Conservation (phyloP, 2,329 filamentous ascomycete genomes). For the Penicillium sp. region DNA sequence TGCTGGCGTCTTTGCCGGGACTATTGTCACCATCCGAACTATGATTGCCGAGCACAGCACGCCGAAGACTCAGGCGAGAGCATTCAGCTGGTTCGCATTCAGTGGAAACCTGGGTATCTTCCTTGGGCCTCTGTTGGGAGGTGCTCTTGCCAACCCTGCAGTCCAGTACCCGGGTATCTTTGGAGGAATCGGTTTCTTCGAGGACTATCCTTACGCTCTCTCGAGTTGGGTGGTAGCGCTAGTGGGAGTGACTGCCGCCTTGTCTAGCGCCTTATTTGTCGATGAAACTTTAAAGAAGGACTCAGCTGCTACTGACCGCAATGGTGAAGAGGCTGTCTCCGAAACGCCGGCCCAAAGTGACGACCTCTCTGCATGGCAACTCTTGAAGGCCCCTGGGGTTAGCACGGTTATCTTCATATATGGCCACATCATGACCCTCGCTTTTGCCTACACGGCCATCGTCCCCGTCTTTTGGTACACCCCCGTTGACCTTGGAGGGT, state of each 20-base stretch:
- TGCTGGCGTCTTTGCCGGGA: conserved; percentile 72
- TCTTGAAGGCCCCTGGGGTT: conserved; percentile 66
- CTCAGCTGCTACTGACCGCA: not conserved
- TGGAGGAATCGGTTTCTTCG: conserved; percentile 57
- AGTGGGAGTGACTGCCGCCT: conserved; percentile 52
- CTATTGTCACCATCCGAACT: conserved; percentile 70
- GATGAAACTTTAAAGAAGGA: conserved; percentile 56
- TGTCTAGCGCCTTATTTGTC: conserved; percentile 56
- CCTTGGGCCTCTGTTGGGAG: conserved; percentile 66
- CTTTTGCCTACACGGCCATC: conserved; percentile 57
- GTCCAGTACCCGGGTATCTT: conserved; percentile 63
- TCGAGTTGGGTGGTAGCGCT: conserved; percentile 59
- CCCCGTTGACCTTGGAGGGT: conserved; percentile 61
- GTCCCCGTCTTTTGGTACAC: conserved; percentile 44
- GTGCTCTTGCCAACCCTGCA: conserved; percentile 67
- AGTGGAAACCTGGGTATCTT: conserved; percentile 72
- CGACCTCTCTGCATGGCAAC: conserved; percentile 32
- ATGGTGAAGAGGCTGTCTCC: not conserved
- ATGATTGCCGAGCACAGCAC: conserved; percentile 76
- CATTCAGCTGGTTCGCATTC: conserved; percentile 78
- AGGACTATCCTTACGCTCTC: conserved; percentile 65
- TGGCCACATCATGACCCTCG: conserved; percentile 66
- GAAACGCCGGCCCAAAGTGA: conserved; percentile 13
- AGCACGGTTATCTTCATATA: conserved; percentile 65
- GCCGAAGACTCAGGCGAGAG: conserved; percentile 66